Evolutionary conservation across 192 early-diverging fungal genomes (phyloP).

Genomic region (Rhizophagus clarus): DNA sequence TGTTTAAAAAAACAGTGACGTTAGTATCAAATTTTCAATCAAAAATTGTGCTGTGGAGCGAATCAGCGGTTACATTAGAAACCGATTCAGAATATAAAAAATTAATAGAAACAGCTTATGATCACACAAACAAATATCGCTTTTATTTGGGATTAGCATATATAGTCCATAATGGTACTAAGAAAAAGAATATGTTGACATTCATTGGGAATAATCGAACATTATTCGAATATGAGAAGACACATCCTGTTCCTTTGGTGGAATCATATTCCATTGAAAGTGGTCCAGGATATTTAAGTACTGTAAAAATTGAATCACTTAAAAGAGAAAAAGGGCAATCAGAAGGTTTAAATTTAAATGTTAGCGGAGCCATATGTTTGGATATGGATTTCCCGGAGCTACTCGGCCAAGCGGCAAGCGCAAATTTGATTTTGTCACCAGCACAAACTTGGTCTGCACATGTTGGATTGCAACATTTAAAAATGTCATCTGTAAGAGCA

Average conservation of each 20-base stretch:
- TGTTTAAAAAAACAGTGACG: not conserved
- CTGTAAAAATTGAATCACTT: conserved; percentile 34
- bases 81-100: not conserved
- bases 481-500: conserved; percentile 7
- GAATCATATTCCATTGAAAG: conserved; percentile 38
- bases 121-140: conserved; percentile 29
- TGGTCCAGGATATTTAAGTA: conserved; percentile 39
- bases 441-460: conserved; percentile 16
- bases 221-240: conserved; percentile 47
- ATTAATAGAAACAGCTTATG: conserved; percentile 21
- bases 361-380: conserved; percentile 50
- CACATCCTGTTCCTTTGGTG: conserved; percentile 46
- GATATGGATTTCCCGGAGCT: conserved; percentile 51
- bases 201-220: conserved; percentile 40
- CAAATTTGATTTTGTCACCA: conserved; percentile 8
- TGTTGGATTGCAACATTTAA: conserved; percentile 17
- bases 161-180: not conserved
- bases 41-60: conserved; percentile 45
- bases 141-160: conserved; percentile 41
- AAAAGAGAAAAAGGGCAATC: conserved; percentile 1
- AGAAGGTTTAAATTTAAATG: not conserved
- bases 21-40: conserved; percentile 22
- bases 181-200: conserved; percentile 43
- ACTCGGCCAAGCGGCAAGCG: conserved; percentile 37
- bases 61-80: conserved; percentile 14